These are phyloP conservation scores for Fusarium camptoceras DNA, from an alignment of 2,329 filamentous ascomycete genomes.

Conservation along the genomic window DNA sequence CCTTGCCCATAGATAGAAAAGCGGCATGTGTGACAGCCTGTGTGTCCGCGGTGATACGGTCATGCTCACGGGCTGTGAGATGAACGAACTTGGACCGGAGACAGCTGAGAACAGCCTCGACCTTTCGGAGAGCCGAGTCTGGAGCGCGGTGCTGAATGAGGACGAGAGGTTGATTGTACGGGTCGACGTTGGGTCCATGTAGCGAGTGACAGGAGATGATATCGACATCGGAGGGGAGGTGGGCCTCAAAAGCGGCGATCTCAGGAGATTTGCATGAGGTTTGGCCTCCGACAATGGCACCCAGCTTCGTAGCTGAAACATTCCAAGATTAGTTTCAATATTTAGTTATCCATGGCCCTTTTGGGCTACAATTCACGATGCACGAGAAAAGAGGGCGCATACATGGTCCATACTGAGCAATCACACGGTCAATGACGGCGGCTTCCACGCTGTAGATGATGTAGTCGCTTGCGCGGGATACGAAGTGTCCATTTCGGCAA, in stretches of 20 bases:
- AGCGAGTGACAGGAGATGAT: constrained; percentile 97
- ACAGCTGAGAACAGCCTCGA: constrained; percentile 84
- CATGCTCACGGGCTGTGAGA: constrained; percentile 87
- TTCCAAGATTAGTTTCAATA: constrained; percentile 16
- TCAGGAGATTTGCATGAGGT: constrained; percentile 99
- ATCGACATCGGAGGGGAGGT: constrained; percentile 88
- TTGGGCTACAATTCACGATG: constrained; percentile 14
- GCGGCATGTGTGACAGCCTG: constrained; percentile 98
- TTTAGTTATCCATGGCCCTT: neutral
- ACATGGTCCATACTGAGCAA: constrained; percentile 92
- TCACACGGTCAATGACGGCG: constrained; percentile 86
- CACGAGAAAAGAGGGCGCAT: constrained; percentile 51
- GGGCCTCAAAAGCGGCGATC: constrained; percentile 89
- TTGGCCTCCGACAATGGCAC: constrained; percentile 95
- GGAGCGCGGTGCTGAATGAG: constrained; percentile 93
- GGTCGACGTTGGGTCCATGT: constrained; percentile 90
- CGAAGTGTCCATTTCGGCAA: constrained; percentile 92
- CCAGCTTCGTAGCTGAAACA: constrained; percentile 84
- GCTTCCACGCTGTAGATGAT: constrained; percentile 99
- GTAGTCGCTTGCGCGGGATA: constrained; percentile 96
- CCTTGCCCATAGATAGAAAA: constrained; percentile 96
- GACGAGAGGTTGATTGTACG: constrained; percentile 89
- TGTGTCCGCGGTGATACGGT: constrained; percentile 97
- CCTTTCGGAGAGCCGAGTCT: constrained; percentile 78
- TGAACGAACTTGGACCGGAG: constrained; percentile 88